Percentiles rank a stretch among this genome's conserved stretches.
Evolutionary conservation across 1,284 basidiomycete genomes (phyloP).

Genomic region (Neolentinus lepideus): DNA sequence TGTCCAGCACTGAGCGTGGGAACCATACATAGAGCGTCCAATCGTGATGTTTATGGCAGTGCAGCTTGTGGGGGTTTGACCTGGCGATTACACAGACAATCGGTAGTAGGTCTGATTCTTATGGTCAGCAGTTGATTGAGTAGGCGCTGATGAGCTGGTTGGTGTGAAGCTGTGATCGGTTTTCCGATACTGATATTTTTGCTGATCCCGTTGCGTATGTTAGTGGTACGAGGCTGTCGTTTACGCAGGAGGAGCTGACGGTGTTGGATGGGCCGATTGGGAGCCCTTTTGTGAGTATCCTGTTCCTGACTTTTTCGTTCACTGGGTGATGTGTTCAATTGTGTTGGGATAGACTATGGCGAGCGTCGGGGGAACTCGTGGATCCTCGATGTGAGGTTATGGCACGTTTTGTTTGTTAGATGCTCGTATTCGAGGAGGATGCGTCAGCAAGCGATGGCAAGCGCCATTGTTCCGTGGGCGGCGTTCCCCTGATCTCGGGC

Average conservation of each 20-base stretch:
- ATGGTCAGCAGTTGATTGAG: neutral
- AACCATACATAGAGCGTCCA: too few relatives aligned
- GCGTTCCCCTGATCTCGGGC: slow-evolving; percentile 52
- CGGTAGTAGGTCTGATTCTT: slow-evolving; percentile 41
- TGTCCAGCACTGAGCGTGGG: too few relatives aligned
- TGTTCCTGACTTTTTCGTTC: too few relatives aligned
- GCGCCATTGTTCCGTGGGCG: too few relatives aligned
- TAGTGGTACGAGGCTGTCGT: slow-evolving; percentile 68
- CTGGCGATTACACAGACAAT: slow-evolving; percentile 92
- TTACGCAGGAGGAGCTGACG: slow-evolving; percentile 74
- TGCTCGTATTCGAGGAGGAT: too few relatives aligned
- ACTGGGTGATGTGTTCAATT: too few relatives aligned
- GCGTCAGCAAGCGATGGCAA: too few relatives aligned
- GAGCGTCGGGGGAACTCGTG: too few relatives aligned
- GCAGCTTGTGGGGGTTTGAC: slow-evolving; percentile 83
- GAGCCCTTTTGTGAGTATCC: too few relatives aligned
- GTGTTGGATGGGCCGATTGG: slow-evolving; percentile 53
- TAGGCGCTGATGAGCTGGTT: neutral
- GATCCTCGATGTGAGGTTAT: too few relatives aligned
- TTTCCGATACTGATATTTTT: slow-evolving; percentile 89
- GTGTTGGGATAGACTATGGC: too few relatives aligned
- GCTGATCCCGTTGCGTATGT: slow-evolving; percentile 77
- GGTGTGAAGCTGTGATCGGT: slow-evolving; percentile 70
- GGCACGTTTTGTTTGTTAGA: too few relatives aligned
- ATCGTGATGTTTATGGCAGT: slow-evolving; percentile 76